These are phyloP conservation scores for Cudoniella acicularis DNA, from an alignment of 495 filamentous ascomycete species.

Conservation along the genomic window DNA sequence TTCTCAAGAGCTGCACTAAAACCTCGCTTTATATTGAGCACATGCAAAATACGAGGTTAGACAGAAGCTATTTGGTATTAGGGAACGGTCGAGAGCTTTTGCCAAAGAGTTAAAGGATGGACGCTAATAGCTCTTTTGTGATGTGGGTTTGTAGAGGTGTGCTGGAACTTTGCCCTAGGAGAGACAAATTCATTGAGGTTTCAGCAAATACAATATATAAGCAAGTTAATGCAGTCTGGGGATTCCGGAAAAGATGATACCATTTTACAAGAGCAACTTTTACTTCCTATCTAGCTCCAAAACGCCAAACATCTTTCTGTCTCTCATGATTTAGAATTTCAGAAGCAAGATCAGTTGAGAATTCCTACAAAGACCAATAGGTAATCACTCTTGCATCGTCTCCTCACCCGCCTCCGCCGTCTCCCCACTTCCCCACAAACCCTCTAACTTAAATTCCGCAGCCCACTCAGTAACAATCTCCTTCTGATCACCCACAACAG, in stretches of 20 bases:
- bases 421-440: constrained; percentile 72
- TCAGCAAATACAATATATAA: neutral
- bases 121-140: too few species aligned
- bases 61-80: too few species aligned
- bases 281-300: neutral
- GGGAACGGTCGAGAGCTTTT: too few species aligned
- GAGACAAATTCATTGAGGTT: too few species aligned
- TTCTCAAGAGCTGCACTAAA: too few species aligned
- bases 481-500: constrained; percentile 61
- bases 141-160: too few species aligned
- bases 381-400: constrained; percentile 26
- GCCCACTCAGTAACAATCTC: constrained; percentile 92
- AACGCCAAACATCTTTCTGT: neutral
- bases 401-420: constrained; percentile 28
- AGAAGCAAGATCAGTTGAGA: neutral
- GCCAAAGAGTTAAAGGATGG: too few species aligned
- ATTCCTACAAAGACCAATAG: neutral
- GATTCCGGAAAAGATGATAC: neutral
- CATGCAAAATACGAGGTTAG: too few species aligned
- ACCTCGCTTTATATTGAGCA: too few species aligned
- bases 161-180: too few species aligned
- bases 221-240: neutral
- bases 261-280: neutral
- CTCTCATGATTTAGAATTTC: neutral
- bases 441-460: constrained; percentile 92